Percentiles rank a stretch among this genome's conserved stretches.
These are phyloP conservation scores for Leccinum subtestaceum DNA, from an alignment of 768 basidiomycete species.

Conservation along the genomic window DNA sequence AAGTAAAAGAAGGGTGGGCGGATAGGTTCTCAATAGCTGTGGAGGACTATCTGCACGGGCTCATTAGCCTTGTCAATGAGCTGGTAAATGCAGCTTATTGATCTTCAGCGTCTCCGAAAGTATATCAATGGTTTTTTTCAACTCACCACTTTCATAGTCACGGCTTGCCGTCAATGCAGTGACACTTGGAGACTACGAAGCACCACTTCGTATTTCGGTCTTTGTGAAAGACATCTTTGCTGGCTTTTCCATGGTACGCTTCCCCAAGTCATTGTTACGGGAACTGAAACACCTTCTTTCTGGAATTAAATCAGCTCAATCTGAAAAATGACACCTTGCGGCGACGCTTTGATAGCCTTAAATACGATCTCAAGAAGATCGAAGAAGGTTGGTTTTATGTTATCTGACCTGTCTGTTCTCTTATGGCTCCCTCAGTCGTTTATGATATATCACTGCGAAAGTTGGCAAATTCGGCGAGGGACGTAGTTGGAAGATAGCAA, in stretches of 20 bases:
- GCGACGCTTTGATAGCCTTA: slow-evolving; percentile 75
- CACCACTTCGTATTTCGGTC: slow-evolving; percentile 70
- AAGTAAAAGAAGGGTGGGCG: slow-evolving; percentile 71
- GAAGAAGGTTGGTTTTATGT: slow-evolving; percentile 64
- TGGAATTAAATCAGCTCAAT: slow-evolving; percentile 53
- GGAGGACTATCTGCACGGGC: slow-evolving; percentile 80
- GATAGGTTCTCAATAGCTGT: slow-evolving; percentile 60
- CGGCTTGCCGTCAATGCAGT: slow-evolving; percentile 78
- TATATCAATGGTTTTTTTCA: not conserved
- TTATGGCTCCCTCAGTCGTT: slow-evolving; percentile 50
- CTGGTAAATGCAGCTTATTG: slow-evolving; percentile 46
- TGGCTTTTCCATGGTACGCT: slow-evolving; percentile 75
- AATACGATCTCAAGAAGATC: slow-evolving; percentile 86
- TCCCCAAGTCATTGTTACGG: not conserved
- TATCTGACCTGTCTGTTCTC: not conserved
- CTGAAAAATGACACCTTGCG: slow-evolving; percentile 77
- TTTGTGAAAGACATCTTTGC: slow-evolving; percentile 81
- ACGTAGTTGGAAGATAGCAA: not conserved
- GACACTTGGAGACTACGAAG: slow-evolving; percentile 78
- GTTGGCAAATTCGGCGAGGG: slow-evolving; percentile 38
- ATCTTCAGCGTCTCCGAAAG: not conserved
- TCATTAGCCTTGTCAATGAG: slow-evolving; percentile 79
- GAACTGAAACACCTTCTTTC: slow-evolving; percentile 4
- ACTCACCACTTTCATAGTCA: slow-evolving; percentile 45
- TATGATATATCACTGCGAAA: slow-evolving; percentile 82